Evolutionary conservation across 1,284 basidiomycete genomes (phyloP), one percentile per base, ranked within the genome.

Genomic region (Polyporus tsugae): DNA sequence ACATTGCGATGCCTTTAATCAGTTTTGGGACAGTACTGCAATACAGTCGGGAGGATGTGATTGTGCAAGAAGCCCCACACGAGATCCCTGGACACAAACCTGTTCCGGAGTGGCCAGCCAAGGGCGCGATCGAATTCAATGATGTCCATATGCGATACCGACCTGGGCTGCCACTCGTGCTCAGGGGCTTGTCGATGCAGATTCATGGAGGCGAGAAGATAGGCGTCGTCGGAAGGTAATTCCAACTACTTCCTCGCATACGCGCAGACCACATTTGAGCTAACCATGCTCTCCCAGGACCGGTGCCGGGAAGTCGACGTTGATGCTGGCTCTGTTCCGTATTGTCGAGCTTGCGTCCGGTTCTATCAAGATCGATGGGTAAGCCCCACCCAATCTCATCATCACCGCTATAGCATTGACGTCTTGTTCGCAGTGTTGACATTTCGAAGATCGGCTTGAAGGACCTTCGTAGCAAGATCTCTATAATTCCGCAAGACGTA

Each of bases 401-500:
- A 6, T 11, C 13, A 3, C 15, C 9, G 6, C 17, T 65, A 2
- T 39, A 2, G 39, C 13, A 42, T 39, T 33, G 6, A 19, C 38
- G 39, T 1, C 17, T 39, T 11, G 35, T 39, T 17, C 52, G 6
- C 33, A 78, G 84, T 9, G 78, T 92, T 46, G 89, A 94, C 75
- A 89, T 90, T 39, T 90, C 91, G 35, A 85, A 82, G 71, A 82
- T 93, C 58, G 92, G 92, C 9, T 80, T 94, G 36, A 82, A 82
- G 52, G 89, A 93, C 75, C 81, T 94, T 46, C 83, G 92, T 36
- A 88, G 80, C 65, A 85, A 84, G 33, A 84, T 95, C n/a, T 85
- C 95, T 1, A 91, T 98, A 75, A 97, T 98, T 70, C 95, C 96
- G 10, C 96, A 98, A 79, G 96, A 98, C 73, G 89, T 76, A 33